A percentile compares a stretch with the other conserved stretches of the same genome.
These are phyloP conservation scores for Phylloporus sp. DNA, from an alignment of 768 basidiomycete genomes.

Conservation along the genomic window DNA sequence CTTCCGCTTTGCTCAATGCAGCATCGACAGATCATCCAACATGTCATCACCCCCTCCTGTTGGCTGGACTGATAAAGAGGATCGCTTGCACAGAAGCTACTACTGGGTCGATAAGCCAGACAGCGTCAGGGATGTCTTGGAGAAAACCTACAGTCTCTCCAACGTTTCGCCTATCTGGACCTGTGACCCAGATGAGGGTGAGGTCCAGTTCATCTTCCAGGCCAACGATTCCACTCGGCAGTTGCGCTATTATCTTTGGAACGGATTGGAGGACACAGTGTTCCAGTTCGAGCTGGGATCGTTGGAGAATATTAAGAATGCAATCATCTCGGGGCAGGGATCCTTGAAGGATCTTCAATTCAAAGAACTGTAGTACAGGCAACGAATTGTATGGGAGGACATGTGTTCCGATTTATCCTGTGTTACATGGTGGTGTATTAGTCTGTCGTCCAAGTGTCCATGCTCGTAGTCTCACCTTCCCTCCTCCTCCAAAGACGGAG, in stretches of 20 bases:
- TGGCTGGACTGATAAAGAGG: constrained; percentile 1
- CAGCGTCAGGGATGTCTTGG: not conserved
- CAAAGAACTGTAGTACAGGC: no score
- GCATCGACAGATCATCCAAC: not conserved
- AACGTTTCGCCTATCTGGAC: not conserved
- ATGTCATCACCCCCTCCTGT: not conserved
- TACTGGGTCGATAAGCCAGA: not conserved
- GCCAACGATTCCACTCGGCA: not conserved
- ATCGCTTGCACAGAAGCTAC: not conserved
- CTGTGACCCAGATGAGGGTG: not conserved
- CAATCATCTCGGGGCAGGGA: not conserved
- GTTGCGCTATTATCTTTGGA: not conserved
- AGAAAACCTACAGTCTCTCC: not conserved
- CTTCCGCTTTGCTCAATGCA: not conserved
- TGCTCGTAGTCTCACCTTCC: no score
- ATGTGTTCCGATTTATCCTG: no score
- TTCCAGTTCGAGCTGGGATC: not conserved
- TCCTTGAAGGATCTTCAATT: not conserved
- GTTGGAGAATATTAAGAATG: not conserved
- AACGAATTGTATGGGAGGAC: no score
- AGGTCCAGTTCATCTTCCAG: constrained; percentile 2
- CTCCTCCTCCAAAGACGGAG: no score
- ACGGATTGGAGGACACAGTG: not conserved
- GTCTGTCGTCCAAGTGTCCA: no score
- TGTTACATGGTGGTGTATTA: no score